Percentiles rank a stretch among this genome's conserved stretches.
Evolutionary conservation across 371 early-diverging fungal species (phyloP).

Genomic region (Thermomucor indicae-seudaticae): DNA sequence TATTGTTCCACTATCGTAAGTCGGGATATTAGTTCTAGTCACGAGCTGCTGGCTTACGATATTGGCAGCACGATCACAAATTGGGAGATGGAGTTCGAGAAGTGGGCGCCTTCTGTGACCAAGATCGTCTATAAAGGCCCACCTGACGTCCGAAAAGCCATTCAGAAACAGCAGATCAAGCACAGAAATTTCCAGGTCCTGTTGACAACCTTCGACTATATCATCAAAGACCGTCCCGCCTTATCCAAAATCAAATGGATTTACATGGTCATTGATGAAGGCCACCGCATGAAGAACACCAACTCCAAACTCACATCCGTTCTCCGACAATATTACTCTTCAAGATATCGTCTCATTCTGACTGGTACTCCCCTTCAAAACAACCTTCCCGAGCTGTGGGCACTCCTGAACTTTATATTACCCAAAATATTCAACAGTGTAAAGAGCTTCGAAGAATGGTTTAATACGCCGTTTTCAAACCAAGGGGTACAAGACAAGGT

Average conservation of each 20-base stretch:
- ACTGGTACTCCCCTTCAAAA: slow-evolving; percentile 99
- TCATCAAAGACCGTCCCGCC: slow-evolving; percentile 87
- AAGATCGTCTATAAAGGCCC: slow-evolving; percentile 91
- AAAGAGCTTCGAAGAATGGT: slow-evolving; percentile 98
- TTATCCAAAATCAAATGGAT: slow-evolving; percentile 90
- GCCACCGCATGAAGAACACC: slow-evolving; percentile 98
- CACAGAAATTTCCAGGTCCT: slow-evolving; percentile 89
- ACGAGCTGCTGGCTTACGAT: background rate
- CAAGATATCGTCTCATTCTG: slow-evolving; percentile 93
- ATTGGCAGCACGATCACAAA: slow-evolving; percentile 81
- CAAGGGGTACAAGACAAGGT: slow-evolving; percentile 85
- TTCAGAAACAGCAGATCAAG: slow-evolving; percentile 71
- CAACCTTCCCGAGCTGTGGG: slow-evolving; percentile 98
- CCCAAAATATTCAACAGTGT: slow-evolving; percentile 96
- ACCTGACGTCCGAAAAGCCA: slow-evolving; percentile 68
- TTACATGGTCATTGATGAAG: slow-evolving; percentile 98
- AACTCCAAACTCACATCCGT: slow-evolving; percentile 84
- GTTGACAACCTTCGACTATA: slow-evolving; percentile 98
- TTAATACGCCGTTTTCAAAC: slow-evolving; percentile 92
- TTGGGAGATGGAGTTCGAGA: slow-evolving; percentile 96
- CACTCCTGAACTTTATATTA: slow-evolving; percentile 95
- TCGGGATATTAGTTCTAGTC: no score
- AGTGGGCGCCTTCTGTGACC: slow-evolving; percentile 94
- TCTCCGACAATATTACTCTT: slow-evolving; percentile 80
- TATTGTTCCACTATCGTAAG: slow-evolving; percentile 88